These are phyloP conservation scores for Salvia rosmarinus DNA, from an alignment of 257 asterid genomes.

Conservation along the genomic window DNA sequence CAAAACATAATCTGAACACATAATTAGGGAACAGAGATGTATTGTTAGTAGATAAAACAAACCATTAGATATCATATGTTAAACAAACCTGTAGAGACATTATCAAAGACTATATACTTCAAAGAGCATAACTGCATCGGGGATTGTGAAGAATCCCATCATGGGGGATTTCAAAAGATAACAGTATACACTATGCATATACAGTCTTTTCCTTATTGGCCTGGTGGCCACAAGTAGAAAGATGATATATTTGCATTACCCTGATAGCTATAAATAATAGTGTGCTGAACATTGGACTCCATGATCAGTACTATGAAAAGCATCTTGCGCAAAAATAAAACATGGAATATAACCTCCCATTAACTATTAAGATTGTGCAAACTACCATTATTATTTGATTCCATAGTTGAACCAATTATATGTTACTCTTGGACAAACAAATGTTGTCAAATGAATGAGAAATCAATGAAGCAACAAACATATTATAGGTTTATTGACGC, in stretches of 20 bases:
- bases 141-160: slow-evolving; percentile 15
- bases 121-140: slow-evolving; percentile 1
- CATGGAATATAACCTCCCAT: not conserved
- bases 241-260: not conserved
- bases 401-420: not conserved
- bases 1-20: slow-evolving; percentile 87
- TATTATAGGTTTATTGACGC: not conserved
- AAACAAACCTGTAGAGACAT: slow-evolving; percentile 1
- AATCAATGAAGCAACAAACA: slow-evolving; percentile 17
- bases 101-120: not conserved
- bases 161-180: not conserved
- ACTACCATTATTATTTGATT: slow-evolving; percentile 13
- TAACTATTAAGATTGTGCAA: not conserved
- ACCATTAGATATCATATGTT: slow-evolving; percentile 3
- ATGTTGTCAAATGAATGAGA: not conserved
- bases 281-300: not conserved
- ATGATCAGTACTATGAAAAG: slow-evolving; percentile 7
- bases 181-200: slow-evolving; percentile 10
- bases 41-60: slow-evolving; percentile 38
- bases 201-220: slow-evolving; percentile 7
- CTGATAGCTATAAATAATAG: not conserved
- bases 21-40: slow-evolving; percentile 26
- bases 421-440: not conserved
- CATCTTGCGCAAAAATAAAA: not conserved
- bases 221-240: slow-evolving; percentile 10